Conservation (phyloP, 257 asterid genomes). For the Nicotiana obtusifolia region DNA sequence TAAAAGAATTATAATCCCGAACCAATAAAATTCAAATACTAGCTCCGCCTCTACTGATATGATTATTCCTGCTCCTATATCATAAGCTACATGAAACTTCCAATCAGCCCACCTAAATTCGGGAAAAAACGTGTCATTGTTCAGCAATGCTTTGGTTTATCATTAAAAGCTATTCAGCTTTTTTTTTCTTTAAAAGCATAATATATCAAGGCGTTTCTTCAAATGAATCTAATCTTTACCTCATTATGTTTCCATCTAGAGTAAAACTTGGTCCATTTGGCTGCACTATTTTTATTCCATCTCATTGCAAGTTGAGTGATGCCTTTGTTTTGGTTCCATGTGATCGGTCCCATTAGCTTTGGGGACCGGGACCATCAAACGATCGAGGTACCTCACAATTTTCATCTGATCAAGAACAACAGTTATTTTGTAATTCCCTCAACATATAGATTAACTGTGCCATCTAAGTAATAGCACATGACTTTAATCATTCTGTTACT, state of each 20-base stretch:
- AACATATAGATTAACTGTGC: conserved; percentile 48
- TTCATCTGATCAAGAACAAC: conserved; percentile 70
- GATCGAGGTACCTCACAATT: conserved; percentile 34
- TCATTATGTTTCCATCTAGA: conserved; percentile 45
- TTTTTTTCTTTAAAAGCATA: too few relatives aligned
- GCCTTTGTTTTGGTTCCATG: conserved; percentile 16
- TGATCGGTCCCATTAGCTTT: conserved; percentile 55
- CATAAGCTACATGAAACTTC: conserved; percentile 53
- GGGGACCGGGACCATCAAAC: conserved; percentile 48
- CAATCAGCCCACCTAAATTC: conserved; percentile 61
- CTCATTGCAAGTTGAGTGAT: background rate
- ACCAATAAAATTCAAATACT: too few relatives aligned
- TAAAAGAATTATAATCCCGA: too few relatives aligned
- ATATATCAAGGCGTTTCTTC: background rate
- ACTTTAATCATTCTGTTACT: conserved; percentile 40
- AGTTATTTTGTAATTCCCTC: conserved; percentile 46
- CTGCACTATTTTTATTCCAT: conserved; percentile 8
- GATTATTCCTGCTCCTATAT: conserved; percentile 65
- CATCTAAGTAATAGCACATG: conserved; percentile 56
- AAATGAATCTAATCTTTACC: conserved; percentile 18
- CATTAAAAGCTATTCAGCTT: too few relatives aligned
- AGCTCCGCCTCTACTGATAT: conserved; percentile 32
- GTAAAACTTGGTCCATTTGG: conserved; percentile 30
- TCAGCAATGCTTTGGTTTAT: background rate
- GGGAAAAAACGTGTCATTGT: background rate